These are phyloP conservation scores for Hypholoma fasciculare DNA, from an alignment of 768 basidiomycete species.

Conservation along the genomic window DNA sequence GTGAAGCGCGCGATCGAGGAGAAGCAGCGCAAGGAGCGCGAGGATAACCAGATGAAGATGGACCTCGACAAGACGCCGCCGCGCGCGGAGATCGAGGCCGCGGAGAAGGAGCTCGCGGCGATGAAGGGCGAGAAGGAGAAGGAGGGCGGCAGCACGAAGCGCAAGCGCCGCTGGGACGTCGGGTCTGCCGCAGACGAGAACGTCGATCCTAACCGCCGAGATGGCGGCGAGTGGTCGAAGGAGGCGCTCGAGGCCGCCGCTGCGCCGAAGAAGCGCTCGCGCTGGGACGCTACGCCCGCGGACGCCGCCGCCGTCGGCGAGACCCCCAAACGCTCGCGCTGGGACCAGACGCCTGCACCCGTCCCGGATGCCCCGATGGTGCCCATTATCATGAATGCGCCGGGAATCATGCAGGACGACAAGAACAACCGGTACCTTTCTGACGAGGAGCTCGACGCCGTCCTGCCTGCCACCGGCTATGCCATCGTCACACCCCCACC, in stretches of 20 bases:
- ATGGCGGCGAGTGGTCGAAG: conserved; percentile 72
- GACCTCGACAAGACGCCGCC: conserved; percentile 94
- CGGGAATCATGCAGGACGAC: conserved; percentile 87
- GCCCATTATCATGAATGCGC: conserved; percentile 87
- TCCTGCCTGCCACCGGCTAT: conserved; percentile 87
- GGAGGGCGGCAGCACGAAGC: conserved; percentile 54
- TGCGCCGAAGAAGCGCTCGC: conserved; percentile 89
- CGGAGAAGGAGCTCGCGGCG: conserved; percentile 64
- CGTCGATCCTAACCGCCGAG: conserved; percentile 57
- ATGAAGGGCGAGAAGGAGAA: conserved; percentile 40
- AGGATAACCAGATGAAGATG: conserved; percentile 75
- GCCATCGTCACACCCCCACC: conserved; percentile 91
- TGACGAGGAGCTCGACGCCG: conserved; percentile 92
- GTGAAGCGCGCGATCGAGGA: conserved; percentile 87
- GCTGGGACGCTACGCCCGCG: conserved; percentile 94
- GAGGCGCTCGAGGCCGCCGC: conserved; percentile 72
- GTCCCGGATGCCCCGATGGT: conserved; percentile 69
- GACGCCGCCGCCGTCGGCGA: conserved; percentile 59
- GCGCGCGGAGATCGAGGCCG: conserved; percentile 73
- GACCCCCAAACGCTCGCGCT: conserved; percentile 88
- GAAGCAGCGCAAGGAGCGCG: conserved; percentile 76
- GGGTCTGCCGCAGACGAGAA: conserved; percentile 56
- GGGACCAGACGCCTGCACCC: conserved; percentile 89
- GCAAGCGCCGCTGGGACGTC: conserved; percentile 84
- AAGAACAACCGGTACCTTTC: conserved; percentile 95